Evolutionary conservation across 352 stramenopile genomes (phyloP).

Genomic region (Phytophthora sp.): DNA sequence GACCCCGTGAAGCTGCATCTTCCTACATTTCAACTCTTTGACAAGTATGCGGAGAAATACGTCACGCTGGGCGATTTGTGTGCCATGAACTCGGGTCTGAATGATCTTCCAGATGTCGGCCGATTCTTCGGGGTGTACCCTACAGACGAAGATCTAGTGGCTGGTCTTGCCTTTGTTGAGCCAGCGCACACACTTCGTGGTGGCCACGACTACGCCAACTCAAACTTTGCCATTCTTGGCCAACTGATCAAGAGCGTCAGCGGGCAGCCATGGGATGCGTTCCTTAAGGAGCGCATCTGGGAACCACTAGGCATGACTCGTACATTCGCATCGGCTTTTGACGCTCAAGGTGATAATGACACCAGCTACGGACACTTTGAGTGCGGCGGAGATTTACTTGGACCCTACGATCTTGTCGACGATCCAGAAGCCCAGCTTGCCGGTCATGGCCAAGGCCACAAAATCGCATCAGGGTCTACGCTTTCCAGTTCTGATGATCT

Average conservation of each 20-base stretch:
- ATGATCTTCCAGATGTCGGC: constrained; percentile 26
- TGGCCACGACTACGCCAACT: constrained; percentile 64
- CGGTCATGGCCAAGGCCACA: constrained; percentile 16
- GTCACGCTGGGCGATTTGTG: constrained; percentile 59
- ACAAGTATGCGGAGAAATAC: constrained; percentile 65
- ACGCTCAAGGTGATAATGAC: constrained; percentile 31
- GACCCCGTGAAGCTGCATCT: constrained; percentile 65
- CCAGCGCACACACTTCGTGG: constrained; percentile 50
- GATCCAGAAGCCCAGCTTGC: constrained; percentile 42
- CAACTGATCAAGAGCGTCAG: constrained; percentile 62
- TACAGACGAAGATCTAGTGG: constrained; percentile 45
- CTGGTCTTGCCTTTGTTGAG: constrained; percentile 41
- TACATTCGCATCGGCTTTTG: constrained; percentile 49
- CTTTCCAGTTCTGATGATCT: constrained; percentile 64
- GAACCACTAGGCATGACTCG: constrained; percentile 62
- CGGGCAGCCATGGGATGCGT: constrained; percentile 54
- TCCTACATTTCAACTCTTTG: constrained; percentile 51
- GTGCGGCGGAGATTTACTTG: constrained; percentile 48
- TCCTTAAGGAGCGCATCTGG: constrained; percentile 56
- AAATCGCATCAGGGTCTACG: constrained; percentile 50
- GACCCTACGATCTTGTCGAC: constrained; percentile 50
- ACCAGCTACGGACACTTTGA: constrained; percentile 53
- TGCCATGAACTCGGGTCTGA: constrained; percentile 67
- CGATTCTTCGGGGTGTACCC: constrained; percentile 42
- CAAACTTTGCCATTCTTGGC: constrained; percentile 68